Percentiles rank a stretch among this genome's conserved stretches.
These are phyloP conservation scores for Gossypium schwendimanii DNA, from an alignment of 441 rosid species.

Conservation along the genomic window DNA sequence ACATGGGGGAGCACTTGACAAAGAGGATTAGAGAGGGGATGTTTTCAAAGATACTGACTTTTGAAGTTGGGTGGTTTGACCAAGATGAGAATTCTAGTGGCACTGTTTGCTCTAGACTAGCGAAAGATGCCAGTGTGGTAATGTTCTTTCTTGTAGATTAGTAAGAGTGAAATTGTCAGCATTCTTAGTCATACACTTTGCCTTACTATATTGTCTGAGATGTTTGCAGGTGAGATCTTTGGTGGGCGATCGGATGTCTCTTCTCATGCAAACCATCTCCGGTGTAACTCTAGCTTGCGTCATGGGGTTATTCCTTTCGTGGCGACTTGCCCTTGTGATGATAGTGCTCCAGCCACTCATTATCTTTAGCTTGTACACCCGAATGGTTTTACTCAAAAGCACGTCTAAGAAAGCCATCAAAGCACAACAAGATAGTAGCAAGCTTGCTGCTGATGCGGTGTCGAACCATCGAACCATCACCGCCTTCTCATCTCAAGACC, in stretches of 20 bases:
- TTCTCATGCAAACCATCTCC: slow-evolving; percentile 48
- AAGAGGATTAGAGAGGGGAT: slow-evolving; percentile 66
- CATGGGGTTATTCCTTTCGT: slow-evolving; percentile 67
- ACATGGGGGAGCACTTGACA: slow-evolving; percentile 57
- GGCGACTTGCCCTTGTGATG: slow-evolving; percentile 78
- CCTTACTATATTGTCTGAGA: neutral
- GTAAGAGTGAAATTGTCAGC: neutral
- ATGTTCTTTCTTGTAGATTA: slow-evolving; percentile 8
- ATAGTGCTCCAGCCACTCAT: slow-evolving; percentile 65
- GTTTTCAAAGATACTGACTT: slow-evolving; percentile 64
- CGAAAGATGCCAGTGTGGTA: slow-evolving; percentile 68
- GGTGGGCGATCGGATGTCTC: slow-evolving; percentile 39
- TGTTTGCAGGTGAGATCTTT: slow-evolving; percentile 61
- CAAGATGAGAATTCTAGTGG: slow-evolving; percentile 68
- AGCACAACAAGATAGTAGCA: slow-evolving; percentile 66
- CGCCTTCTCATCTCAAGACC: slow-evolving; percentile 67
- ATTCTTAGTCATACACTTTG: neutral
- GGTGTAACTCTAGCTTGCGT: slow-evolving; percentile 54
- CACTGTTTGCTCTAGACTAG: slow-evolving; percentile 62
- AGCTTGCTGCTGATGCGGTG: slow-evolving; percentile 64
- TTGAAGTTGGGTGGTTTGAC: slow-evolving; percentile 83
- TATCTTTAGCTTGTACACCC: slow-evolving; percentile 44
- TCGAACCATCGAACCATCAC: slow-evolving; percentile 61
- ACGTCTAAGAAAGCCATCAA: slow-evolving; percentile 52
- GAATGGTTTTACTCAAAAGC: slow-evolving; percentile 42